Percentiles rank a stretch among this genome's conserved stretches.
These are phyloP conservation scores for Apostasia ramifera DNA, from an alignment of 106 monocot species.

Conservation along the genomic window DNA sequence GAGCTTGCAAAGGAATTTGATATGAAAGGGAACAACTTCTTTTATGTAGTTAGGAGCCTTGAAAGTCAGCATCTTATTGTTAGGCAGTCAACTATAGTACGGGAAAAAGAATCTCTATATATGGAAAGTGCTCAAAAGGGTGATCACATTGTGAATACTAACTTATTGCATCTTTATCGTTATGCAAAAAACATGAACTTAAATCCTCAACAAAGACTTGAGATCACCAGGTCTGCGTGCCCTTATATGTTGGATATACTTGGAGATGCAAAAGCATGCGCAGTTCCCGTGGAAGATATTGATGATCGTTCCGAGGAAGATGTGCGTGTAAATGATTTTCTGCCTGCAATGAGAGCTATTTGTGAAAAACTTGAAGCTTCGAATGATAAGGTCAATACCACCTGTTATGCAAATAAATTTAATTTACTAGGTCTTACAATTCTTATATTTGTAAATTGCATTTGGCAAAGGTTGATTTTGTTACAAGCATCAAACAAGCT, in stretches of 20 bases:
- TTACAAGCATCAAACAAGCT: slow-evolving; percentile 45
- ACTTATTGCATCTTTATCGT: slow-evolving; percentile 44
- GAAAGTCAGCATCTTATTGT: slow-evolving; percentile 44
- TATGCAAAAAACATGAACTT: slow-evolving; percentile 38
- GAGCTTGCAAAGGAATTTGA: slow-evolving; percentile 56
- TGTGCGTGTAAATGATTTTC: slow-evolving; percentile 39
- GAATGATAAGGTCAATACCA: slow-evolving; percentile 42
- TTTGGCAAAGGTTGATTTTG: slow-evolving; percentile 45
- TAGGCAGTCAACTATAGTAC: slow-evolving; percentile 49
- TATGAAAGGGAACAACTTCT: slow-evolving; percentile 53
- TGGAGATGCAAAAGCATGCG: slow-evolving; percentile 11
- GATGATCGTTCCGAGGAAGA: slow-evolving; percentile 33
- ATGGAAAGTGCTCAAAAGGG: slow-evolving; percentile 19
- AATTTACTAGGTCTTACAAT: slow-evolving; percentile 1
- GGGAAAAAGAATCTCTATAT: slow-evolving; percentile 31
- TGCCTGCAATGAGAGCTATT: slow-evolving; percentile 69
- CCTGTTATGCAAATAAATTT: background rate
- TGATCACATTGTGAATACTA: slow-evolving; percentile 32
- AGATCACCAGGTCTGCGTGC: slow-evolving; percentile 42
- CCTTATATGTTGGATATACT: slow-evolving; percentile 17
- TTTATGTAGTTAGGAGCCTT: slow-evolving; percentile 51
- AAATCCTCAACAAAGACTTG: slow-evolving; percentile 63
- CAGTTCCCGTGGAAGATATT: slow-evolving; percentile 20
- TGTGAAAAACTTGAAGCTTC: slow-evolving; percentile 65
- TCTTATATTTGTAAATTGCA: slow-evolving; percentile 6